phyloP scores from a whole-genome alignment of 148 eudicot genomes.

The Cornus controversa region DNA sequence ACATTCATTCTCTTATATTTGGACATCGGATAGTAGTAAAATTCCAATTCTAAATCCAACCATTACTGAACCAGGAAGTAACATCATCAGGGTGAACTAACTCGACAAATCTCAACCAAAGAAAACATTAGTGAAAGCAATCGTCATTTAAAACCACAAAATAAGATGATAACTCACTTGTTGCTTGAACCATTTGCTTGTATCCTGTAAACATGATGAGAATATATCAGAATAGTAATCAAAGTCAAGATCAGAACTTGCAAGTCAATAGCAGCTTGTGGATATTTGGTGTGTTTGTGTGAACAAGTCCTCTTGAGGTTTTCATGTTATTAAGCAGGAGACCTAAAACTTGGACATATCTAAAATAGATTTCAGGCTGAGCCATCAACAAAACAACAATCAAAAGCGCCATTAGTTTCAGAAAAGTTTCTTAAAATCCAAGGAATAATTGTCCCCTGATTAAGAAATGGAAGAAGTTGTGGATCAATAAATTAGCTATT shows the following conservation, averaged over 20 bases:
- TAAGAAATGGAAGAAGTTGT: neutral
- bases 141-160: neutral
- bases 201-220: constrained; percentile 26
- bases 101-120: no score
- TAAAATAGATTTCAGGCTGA: neutral
- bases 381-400: neutral
- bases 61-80: no score
- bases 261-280: neutral
- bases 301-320: no score
- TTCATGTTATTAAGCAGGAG: neutral
- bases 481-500: neutral
- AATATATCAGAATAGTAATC: neutral
- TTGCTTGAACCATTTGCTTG: constrained; percentile 29
- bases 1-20: neutral
- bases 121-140: no score
- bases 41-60: no score
- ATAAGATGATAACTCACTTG: constrained; percentile 19
- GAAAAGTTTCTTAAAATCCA: neutral
- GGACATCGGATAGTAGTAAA: neutral
- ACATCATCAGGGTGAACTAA: no score
- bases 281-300: neutral
- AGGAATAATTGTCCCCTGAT: neutral
- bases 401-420: neutral
- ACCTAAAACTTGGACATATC: neutral
- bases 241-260: constrained; percentile 1